These are phyloP conservation scores for Sclerotiophoma versabilis DNA, from an alignment of 2,329 filamentous ascomycete genomes.

Conservation along the genomic window DNA sequence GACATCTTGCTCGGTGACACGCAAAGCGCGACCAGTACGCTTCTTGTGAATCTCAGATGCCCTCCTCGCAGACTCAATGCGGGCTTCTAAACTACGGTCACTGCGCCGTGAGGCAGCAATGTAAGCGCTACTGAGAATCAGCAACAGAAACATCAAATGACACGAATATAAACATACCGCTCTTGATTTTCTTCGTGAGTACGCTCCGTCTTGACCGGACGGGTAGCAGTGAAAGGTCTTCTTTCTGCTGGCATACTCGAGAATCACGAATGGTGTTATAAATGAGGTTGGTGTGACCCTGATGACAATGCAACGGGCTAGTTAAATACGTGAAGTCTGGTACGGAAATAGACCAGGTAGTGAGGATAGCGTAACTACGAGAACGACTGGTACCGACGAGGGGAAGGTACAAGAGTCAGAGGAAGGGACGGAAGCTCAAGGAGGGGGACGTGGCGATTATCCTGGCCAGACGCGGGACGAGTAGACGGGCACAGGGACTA, in stretches of 20 bases:
- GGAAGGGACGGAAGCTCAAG: conserved; percentile 10
- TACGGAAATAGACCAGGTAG: too few relatives aligned
- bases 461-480: conserved; percentile 23
- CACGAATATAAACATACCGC: conserved; percentile 52
- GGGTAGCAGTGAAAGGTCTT: conserved; percentile 41
- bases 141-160: neutral
- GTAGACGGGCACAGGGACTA: conserved; percentile 31
- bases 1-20: conserved; percentile 85
- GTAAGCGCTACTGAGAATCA: conserved; percentile 69
- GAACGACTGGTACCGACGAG: neutral
- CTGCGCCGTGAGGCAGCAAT: conserved; percentile 88
- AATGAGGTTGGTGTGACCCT: neutral
- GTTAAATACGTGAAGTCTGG: too few relatives aligned
- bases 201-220: conserved; percentile 70
- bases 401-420: neutral
- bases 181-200: conserved; percentile 85
- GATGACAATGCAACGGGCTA: too few relatives aligned
- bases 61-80: conserved; percentile 83
- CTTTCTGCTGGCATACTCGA: conserved; percentile 51
- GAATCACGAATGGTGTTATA: neutral
- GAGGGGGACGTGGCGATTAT: conserved; percentile 37
- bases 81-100: conserved; percentile 85
- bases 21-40: conserved; percentile 81
- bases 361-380: neutral
- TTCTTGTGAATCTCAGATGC: conserved; percentile 92